Base-by-base conservation (phyloP, 257 asterid species). In the Solanum sejunctum region DNA sequence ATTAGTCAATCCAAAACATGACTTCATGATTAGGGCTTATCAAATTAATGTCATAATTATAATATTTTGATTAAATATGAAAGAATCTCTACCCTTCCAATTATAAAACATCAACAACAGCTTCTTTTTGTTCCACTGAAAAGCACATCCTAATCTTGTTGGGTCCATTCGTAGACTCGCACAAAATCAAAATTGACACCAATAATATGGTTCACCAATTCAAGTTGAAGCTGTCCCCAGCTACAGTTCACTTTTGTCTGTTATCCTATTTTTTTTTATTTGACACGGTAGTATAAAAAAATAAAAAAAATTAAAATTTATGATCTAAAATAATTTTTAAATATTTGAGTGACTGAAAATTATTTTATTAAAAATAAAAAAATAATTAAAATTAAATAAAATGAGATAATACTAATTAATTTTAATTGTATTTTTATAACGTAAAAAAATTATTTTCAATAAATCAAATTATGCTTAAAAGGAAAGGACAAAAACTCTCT, bases 201-300 rank as follows among this genome's bases (percentile, higher is more conserved):
- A 18, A 17, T 41, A 17, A 4, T 39, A 18, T 39, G 18, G 78
- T 70, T 26, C 78, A 39, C 78, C 21, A 39, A 36, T 39, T 69
- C 77, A 69, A 36, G 5, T 18, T 39, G n/a, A 70, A 26, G 78
- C 13, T 21, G 28, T 39, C 78, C 77, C 54, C 54, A 4, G 23
- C 15, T 64, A 18, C 54, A 10, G 9, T 39, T 39, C 43, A 26
- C 72, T 26, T 64, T 64, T 61, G 69, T 1, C 10, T 21, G 9
- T 57, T 57, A 0, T 57, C 18, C 3, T 23, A 5, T 18, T 8
- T 4, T 5, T 2, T 56, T 57, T 18, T 2, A 8, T 18, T 18
- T 18, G 8, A 8, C 5, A 1, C 2, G 3, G 0, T 6, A 18
- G 0, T 6, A 18, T 20, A 0, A 23, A 23, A 36, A 36, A 36